Evolutionary conservation across 2,329 filamentous ascomycete species (phyloP), one percentile per base, ranked within the genome.

Genomic region (Whalleya microplaca): DNA sequence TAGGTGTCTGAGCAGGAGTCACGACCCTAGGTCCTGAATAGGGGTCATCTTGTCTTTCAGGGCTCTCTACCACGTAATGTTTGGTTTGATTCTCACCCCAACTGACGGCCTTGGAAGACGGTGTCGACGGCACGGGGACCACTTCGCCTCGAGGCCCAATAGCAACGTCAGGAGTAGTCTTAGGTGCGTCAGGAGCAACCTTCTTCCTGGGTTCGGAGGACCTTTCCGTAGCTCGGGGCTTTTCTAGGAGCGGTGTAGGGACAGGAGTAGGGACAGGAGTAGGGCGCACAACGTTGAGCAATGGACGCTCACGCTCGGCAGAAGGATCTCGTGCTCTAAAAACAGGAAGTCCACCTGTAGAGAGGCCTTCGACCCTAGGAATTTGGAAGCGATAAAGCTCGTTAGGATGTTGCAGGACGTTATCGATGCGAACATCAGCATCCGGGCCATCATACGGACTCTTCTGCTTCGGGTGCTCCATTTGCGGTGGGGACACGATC

Each of bases 41-140:
- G 12, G 65, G 61, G 27, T 71, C 64, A 42, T 66, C 64, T 51
- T 72, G 69, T 41, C 71, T 72, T 44, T 83, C 82, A 6, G 85
- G 82, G 49, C 81, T 87, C 56, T 84, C 83, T 10, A 83, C 78
- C 47, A 87, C 83, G 58, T 85, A 89, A 56, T 84, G 82, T 68
- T 87, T 84, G 3, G 82, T 87, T 66, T 86, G 79, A 60, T 87
- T 86, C 57, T 86, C 77, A 10, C 84, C 86, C 86, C 85, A 89
- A 12, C 80, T 85, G 3, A 89, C 86, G 42, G 75, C 80, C 63
- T 87, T 87, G 6, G 82, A 77, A 6, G 75, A 74, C 29, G 78
- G 75, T 21, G 75, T 71, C 49, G 78, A 75, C n/a, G 74, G 67
- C 1, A 72, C 72, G 54, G 76, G 71, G 10, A 78, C 67, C 37